Conservation (phyloP, 2,329 filamentous ascomycete species). For the Trichoderma asperellum region DNA sequence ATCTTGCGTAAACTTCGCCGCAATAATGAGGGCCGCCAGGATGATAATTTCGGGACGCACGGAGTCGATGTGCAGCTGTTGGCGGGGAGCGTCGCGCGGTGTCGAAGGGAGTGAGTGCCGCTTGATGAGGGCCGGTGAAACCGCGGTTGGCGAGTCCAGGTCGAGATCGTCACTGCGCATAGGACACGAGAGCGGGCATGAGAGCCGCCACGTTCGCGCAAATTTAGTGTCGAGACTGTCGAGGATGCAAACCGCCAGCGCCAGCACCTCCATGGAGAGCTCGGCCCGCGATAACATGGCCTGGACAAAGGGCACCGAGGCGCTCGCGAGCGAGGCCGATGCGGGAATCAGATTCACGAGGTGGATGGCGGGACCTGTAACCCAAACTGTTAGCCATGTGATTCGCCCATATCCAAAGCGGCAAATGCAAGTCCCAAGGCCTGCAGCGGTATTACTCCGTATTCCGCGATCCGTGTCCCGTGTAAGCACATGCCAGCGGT, state of each 20-base stretch:
- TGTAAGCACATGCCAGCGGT: constrained; percentile 2
- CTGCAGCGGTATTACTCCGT: constrained; percentile 14
- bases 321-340: constrained; percentile 61
- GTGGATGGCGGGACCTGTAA: constrained; percentile 65
- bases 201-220: constrained; percentile 63
- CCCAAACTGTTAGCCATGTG: constrained; percentile 3
- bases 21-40: constrained; percentile 64
- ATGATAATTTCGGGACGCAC: constrained; percentile 66
- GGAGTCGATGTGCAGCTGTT: constrained; percentile 61
- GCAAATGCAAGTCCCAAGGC: background rate
- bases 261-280: constrained; percentile 64
- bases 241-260: constrained; percentile 67
- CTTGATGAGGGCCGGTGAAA: constrained; percentile 40
- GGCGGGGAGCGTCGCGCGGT: constrained; percentile 40
- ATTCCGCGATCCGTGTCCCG: constrained; percentile 5
- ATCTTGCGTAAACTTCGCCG: constrained; percentile 69
- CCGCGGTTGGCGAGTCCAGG: constrained; percentile 29
- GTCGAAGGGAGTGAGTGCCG: constrained; percentile 55
- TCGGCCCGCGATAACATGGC: constrained; percentile 61
- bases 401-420: background rate
- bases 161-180: constrained; percentile 34
- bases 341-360: constrained; percentile 69
- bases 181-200: constrained; percentile 57
- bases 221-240: constrained; percentile 67
- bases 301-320: constrained; percentile 64